A percentile compares a stretch with the other conserved stretches of the same genome.
Conservation (phyloP, 345 rosid species). For the Citrus cavaleriei region DNA sequence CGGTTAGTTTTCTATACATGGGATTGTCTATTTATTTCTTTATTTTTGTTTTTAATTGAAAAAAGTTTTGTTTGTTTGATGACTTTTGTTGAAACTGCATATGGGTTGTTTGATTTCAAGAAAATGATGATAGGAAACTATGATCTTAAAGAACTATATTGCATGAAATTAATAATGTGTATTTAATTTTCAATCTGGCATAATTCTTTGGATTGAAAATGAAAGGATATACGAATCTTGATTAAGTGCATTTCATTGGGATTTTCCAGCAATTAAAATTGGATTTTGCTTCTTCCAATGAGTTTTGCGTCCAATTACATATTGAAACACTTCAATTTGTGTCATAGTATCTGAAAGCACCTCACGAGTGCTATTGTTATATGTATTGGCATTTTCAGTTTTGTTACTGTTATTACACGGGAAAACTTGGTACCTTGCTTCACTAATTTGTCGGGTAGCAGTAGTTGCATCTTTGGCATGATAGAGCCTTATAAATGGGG, state of each 20-base stretch:
- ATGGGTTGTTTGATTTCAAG: not conserved
- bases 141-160: not conserved
- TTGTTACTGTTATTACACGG: not conserved
- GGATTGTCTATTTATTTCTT: too few species aligned
- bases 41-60: not conserved
- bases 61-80: too few species aligned
- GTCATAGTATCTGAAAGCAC: too few species aligned
- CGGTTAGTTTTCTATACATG: too few species aligned
- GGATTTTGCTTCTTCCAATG: not conserved
- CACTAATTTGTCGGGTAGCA: not conserved
- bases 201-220: not conserved
- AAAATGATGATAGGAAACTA: not conserved
- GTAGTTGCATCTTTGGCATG: not conserved
- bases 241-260: too few species aligned
- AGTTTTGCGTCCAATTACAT: too few species aligned
- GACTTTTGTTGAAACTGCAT: not conserved
- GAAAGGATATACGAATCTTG: not conserved
- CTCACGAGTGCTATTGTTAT: not conserved
- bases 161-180: not conserved
- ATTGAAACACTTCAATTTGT: too few species aligned
- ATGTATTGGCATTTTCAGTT: too few species aligned
- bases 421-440: not conserved
- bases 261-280: too few species aligned
- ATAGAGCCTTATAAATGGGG: not conserved
- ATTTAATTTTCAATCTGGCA: not conserved